Conservation (phyloP, 1,284 basidiomycete species). For the Ustilago hordei region DNA sequence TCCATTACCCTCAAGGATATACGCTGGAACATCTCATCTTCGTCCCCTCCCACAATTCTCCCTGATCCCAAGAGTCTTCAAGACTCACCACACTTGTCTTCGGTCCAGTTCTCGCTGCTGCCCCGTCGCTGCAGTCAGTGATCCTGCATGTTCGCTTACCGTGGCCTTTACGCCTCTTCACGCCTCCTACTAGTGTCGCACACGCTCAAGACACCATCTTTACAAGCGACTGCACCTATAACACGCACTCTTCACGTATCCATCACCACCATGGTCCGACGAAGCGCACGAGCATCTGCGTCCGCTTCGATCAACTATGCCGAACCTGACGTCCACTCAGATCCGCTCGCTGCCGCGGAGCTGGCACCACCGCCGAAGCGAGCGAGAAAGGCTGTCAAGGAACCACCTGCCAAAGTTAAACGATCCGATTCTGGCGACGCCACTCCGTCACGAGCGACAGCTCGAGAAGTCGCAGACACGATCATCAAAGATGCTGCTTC, state of each 20-base stretch:
- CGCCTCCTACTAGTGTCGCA: slow-evolving; percentile 15
- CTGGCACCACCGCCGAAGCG: slow-evolving; percentile 20
- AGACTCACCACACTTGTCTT: too few relatives aligned
- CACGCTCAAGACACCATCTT: background rate
- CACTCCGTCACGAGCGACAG: slow-evolving; percentile 16
- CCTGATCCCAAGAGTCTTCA: background rate
- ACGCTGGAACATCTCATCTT: background rate
- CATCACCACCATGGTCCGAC: slow-evolving; percentile 23
- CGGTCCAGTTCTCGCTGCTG: background rate
- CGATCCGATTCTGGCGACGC: background rate
- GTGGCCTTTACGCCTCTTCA: slow-evolving; percentile 13
- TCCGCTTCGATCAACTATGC: slow-evolving; percentile 29
- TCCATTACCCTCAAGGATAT: background rate
- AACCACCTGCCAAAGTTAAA: background rate
- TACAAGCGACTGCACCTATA: background rate
- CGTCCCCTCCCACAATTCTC: too few relatives aligned
- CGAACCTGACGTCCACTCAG: slow-evolving; percentile 19
- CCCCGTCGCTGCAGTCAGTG: background rate
- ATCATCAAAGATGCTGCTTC: slow-evolving; percentile 26
- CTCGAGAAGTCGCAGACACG: slow-evolving; percentile 19
- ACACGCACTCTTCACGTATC: background rate
- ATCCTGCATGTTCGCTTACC: slow-evolving; percentile 21
- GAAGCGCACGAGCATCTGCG: slow-evolving; percentile 38
- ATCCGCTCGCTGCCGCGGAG: background rate
- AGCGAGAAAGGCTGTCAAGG: slow-evolving; percentile 14